Conservation (phyloP, 2,329 filamentous ascomycete species). For the Davidsoniella virescens region DNA sequence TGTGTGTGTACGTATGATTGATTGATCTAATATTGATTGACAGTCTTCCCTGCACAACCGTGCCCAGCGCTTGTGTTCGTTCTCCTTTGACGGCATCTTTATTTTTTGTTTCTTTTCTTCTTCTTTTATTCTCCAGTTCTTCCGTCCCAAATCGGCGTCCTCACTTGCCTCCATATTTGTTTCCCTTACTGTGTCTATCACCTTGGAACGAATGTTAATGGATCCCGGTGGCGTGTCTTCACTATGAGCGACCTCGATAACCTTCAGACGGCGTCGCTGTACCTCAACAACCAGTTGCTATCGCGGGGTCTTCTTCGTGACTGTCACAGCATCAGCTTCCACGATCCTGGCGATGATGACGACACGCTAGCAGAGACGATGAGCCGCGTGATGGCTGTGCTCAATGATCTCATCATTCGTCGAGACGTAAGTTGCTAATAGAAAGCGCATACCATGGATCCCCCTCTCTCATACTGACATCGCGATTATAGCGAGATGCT, state of each 20-base stretch:
- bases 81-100: too few species aligned
- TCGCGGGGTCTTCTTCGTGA: conserved; percentile 48
- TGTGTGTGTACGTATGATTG: too few species aligned
- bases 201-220: not conserved
- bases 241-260: conserved; percentile 43
- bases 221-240: too few species aligned
- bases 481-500: conserved; percentile 57
- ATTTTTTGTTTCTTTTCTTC: conserved; percentile 1
- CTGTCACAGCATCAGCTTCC: conserved; percentile 69
- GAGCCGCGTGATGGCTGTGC: conserved; percentile 75
- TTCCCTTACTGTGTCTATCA: too few species aligned
- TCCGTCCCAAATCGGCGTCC: not conserved
- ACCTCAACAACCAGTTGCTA: conserved; percentile 57
- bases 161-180: not conserved
- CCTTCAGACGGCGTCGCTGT: conserved; percentile 49
- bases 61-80: too few species aligned
- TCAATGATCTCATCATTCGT: conserved; percentile 83
- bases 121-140: not conserved
- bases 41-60: too few species aligned
- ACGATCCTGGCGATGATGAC: conserved; percentile 48
- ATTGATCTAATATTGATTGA: too few species aligned
- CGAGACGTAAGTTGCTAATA: conserved; percentile 52
- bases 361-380: conserved; percentile 46
- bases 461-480: not conserved
- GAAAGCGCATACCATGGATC: not conserved